Percentiles rank a stretch among this genome's conserved stretches.
These are phyloP conservation scores for Sechiopsis laciniata DNA, from an alignment of 306 rosid species.

Conservation along the genomic window DNA sequence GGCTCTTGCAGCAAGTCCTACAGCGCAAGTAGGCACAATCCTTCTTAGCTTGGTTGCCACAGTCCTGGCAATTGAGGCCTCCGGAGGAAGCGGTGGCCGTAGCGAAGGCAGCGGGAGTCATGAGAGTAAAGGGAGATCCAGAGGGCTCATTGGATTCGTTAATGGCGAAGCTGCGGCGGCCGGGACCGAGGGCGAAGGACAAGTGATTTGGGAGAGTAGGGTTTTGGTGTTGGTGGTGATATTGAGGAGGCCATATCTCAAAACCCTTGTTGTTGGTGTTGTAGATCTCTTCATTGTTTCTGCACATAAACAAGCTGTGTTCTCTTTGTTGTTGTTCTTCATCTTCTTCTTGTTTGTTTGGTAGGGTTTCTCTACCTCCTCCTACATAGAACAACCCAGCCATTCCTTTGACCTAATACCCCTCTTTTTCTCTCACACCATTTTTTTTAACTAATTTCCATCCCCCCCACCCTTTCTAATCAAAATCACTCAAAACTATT, in stretches of 20 bases:
- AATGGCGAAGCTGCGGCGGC: slow-evolving; percentile 27
- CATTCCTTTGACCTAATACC: slow-evolving; percentile 54
- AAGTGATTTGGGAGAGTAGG: slow-evolving; percentile 35
- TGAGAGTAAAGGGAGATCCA: slow-evolving; percentile 54
- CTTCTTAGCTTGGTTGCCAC: slow-evolving; percentile 96
- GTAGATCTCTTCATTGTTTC: slow-evolving; percentile 19
- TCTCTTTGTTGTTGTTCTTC: slow-evolving; percentile 31
- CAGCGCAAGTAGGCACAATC: slow-evolving; percentile 77
- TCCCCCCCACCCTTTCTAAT: slow-evolving; percentile 11
- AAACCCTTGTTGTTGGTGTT: slow-evolving; percentile 14
- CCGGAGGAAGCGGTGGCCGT: no score
- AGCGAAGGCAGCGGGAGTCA: slow-evolving; percentile 38
- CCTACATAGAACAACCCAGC: slow-evolving; percentile 88
- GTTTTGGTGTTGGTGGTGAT: no score
- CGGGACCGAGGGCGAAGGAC: slow-evolving; percentile 37
- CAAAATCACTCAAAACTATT: background rate
- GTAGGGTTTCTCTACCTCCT: slow-evolving; percentile 34
- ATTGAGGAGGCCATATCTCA: slow-evolving; percentile 49
- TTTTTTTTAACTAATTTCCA: slow-evolving; percentile 58
- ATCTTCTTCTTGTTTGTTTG: slow-evolving; percentile 26
- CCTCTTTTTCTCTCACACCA: slow-evolving; percentile 28
- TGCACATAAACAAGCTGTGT: slow-evolving; percentile 18
- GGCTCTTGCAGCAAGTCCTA: slow-evolving; percentile 89
- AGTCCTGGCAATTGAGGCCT: slow-evolving; percentile 73
- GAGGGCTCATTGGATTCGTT: slow-evolving; percentile 50